A percentile compares a stretch with the other conserved stretches of the same genome.
Evolutionary conservation across 352 stramenopile genomes (phyloP).

Genomic region (Phytophthora chlamydospora): DNA sequence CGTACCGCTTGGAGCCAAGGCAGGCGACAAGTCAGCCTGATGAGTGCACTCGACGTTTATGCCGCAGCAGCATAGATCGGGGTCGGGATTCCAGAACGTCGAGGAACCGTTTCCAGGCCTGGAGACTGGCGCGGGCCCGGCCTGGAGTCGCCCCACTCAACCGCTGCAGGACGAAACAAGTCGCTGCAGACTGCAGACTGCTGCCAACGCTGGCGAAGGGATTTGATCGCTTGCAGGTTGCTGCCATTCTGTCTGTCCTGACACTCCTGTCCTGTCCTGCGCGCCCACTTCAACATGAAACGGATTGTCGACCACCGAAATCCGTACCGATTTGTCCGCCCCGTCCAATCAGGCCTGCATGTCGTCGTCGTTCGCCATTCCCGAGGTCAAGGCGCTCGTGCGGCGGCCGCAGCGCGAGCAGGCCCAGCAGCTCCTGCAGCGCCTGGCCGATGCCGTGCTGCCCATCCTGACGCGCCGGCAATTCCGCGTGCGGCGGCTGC

Average conservation of each 20-base stretch:
- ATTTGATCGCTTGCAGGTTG: too few relatives aligned
- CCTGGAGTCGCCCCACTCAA: too few relatives aligned
- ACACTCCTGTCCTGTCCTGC: too few relatives aligned
- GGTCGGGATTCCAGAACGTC: conserved; percentile 4
- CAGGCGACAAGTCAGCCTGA: not conserved
- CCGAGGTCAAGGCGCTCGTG: conserved; percentile 49
- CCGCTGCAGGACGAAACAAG: too few relatives aligned
- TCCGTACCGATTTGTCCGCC: conserved; percentile 1
- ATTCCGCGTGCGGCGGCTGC: conserved; percentile 60
- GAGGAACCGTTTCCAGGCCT: not conserved
- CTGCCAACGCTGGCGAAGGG: too few relatives aligned
- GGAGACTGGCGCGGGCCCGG: not conserved
- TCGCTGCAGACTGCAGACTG: too few relatives aligned
- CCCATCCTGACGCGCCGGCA: conserved; percentile 57
- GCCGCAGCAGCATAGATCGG: conserved; percentile 14
- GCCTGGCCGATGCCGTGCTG: conserved; percentile 55
- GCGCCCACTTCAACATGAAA: conserved; percentile 22
- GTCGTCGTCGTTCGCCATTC: conserved; percentile 35
- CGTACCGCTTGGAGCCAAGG: too few relatives aligned
- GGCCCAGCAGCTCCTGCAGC: conserved; percentile 54
- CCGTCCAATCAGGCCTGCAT: conserved; percentile 16
- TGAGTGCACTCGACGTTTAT: conserved; percentile 4
- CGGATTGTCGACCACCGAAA: conserved; percentile 19
- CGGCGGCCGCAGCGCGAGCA: conserved; percentile 37
- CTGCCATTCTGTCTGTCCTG: too few relatives aligned